Conservation (phyloP, 306 rosid species). For the Hippophae gyantsensis region DNA sequence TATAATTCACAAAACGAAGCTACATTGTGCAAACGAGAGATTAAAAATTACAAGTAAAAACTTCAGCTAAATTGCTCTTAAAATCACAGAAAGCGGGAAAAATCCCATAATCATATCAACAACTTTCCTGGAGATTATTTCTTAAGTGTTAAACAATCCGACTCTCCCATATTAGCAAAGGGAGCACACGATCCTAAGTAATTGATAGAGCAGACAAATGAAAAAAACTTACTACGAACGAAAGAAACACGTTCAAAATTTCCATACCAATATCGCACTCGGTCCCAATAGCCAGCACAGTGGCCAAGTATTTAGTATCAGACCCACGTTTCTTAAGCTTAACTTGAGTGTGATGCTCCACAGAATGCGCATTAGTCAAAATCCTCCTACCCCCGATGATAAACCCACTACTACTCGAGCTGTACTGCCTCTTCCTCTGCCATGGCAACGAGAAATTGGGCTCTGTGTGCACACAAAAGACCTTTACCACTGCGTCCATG, state of each 20-base stretch:
- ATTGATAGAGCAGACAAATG: neutral
- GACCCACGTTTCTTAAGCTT: slow-evolving; percentile 87
- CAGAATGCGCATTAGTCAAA: slow-evolving; percentile 76
- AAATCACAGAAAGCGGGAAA: too few relatives aligned
- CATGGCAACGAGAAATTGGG: slow-evolving; percentile 77
- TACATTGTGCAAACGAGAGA: too few relatives aligned
- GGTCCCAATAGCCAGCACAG: slow-evolving; percentile 77
- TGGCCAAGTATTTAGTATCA: slow-evolving; percentile 73
- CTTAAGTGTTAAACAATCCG: too few relatives aligned
- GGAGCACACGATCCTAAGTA: too few relatives aligned
- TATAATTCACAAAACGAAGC: too few relatives aligned
- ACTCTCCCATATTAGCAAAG: too few relatives aligned
- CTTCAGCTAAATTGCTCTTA: too few relatives aligned
- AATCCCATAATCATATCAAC: too few relatives aligned
- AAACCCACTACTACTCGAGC: slow-evolving; percentile 76
- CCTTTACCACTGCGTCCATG: slow-evolving; percentile 81
- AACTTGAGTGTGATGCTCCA: slow-evolving; percentile 70
- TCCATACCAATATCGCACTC: slow-evolving; percentile 61
- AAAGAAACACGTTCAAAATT: neutral
- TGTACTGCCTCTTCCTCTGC: slow-evolving; percentile 76
- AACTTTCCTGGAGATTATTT: too few relatives aligned
- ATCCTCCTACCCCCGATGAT: slow-evolving; percentile 54
- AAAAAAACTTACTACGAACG: neutral
- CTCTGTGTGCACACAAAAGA: slow-evolving; percentile 69
- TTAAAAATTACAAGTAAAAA: too few relatives aligned